Evolutionary conservation across 106 monocot genomes (phyloP), one percentile per base, ranked within the genome.

Genomic region (Dendrobium nobile): DNA sequence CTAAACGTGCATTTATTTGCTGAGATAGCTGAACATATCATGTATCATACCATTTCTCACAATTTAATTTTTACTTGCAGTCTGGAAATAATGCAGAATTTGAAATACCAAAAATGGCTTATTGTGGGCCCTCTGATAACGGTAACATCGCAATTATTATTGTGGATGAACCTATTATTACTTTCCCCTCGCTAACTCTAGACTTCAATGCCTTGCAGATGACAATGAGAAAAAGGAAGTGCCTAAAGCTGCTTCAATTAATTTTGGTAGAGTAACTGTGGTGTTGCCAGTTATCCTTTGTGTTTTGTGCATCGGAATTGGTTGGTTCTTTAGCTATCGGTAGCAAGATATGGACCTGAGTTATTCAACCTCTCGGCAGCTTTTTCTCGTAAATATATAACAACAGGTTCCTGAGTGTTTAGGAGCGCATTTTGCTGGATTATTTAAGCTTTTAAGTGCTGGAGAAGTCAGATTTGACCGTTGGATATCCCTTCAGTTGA

Each of bases 271-370:
- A 77, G 27, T 77, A 65, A 47, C 75, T 22, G 41, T 82, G 37
- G 67, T 75, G 31, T 17, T 77, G 0, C 10, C 75, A 44, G 41
- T 19, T 22, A 17, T 82, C 28, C 31, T 54, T 28, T 64, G 33
- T 7, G 45, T 51, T 33, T 24, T 82, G 5, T 82, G 77, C 59
- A 74, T 75, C 47, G 82, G 82, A 67, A 77, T 58, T 1, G 18
- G 59, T 37, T 77, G 77, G 82, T 67, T 77, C 47, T 75, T 82
- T 22, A 82, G 40, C 41, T 37, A 18, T 24, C 47, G 40, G 40
- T n/a, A 78, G 40, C 42, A 74, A 20, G 74, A n/a, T 28, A 70
- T 33, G 70, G 37, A 40, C 28, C 11, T 33, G 10, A 70, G 24
- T 70, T 33, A 16, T 70, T 70, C 70, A 70, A 37, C 31, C 15